phyloP scores from a whole-genome alignment of 2,329 filamentous ascomycete species.

The Hypoxylon sp. region DNA sequence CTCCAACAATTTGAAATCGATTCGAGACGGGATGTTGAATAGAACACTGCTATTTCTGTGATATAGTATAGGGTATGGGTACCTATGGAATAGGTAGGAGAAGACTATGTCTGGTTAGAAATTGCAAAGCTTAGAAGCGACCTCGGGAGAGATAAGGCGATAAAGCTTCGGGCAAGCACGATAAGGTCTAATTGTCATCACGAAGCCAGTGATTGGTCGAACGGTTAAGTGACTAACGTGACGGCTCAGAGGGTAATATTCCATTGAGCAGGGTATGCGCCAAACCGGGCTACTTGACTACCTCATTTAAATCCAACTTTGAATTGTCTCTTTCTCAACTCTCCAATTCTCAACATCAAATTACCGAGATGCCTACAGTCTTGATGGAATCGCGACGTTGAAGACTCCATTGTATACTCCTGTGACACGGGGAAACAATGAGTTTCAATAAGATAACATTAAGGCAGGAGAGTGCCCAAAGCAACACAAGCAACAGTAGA shows the following conservation, averaged over 20 bases:
- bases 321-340: neutral
- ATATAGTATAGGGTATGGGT: slow-evolving; percentile 2
- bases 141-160: slow-evolving; percentile 1
- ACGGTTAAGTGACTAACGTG: slow-evolving; percentile 16
- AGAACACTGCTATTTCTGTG: neutral
- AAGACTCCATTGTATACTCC: neutral
- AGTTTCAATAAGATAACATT: neutral
- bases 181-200: slow-evolving; percentile 31
- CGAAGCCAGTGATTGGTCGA: slow-evolving; percentile 28
- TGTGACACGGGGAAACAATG: neutral
- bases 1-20: neutral
- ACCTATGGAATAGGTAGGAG: neutral
- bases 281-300: neutral
- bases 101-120: slow-evolving; percentile 6
- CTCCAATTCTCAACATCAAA: neutral
- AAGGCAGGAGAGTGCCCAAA: neutral
- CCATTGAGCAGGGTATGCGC: slow-evolving; percentile 31
- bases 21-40: neutral
- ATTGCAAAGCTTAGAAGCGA: slow-evolving; percentile 8
- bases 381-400: neutral
- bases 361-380: neutral
- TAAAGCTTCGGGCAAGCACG: neutral
- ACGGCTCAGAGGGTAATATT: slow-evolving; percentile 18
- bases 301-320: neutral
- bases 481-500: too few relatives aligned